Evolutionary conservation across 768 basidiomycete genomes (phyloP).

Genomic region (Suillus cothurnatus): DNA sequence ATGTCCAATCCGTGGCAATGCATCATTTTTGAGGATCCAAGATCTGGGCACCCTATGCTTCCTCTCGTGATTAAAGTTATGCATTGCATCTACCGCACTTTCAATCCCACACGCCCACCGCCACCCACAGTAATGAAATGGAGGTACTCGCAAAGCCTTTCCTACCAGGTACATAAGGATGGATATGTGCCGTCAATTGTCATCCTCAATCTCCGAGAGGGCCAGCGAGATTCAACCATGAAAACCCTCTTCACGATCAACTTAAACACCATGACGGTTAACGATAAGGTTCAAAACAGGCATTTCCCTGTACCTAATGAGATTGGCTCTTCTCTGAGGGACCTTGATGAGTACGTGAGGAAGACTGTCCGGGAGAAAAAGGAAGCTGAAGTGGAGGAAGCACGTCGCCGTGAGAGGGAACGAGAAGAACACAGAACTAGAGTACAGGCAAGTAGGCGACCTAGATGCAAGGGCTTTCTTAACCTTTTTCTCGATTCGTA

Average conservation of each 20-base stretch:
- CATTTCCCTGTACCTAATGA: conserved; percentile 7
- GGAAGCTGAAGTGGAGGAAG: conserved; percentile 1
- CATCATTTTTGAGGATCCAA: conserved; percentile 14
- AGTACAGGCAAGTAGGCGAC: conserved; percentile 3
- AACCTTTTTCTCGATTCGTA: not conserved
- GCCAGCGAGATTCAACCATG: not conserved
- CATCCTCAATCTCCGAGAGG: conserved; percentile 12
- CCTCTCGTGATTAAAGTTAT: not conserved
- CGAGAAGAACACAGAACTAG: too few species aligned
- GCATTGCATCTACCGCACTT: conserved; percentile 7
- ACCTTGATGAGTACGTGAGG: not conserved
- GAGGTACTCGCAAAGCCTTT: conserved; percentile 7
- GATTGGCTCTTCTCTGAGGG: not conserved
- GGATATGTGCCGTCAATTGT: conserved; percentile 7
- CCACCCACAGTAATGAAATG: not conserved
- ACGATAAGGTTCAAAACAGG: not conserved
- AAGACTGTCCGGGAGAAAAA: not conserved
- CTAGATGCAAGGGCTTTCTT: too few species aligned
- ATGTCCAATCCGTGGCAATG: conserved; percentile 22
- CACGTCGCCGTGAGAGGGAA: not conserved
- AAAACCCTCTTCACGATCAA: conserved; percentile 13
- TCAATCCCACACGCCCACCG: not conserved
- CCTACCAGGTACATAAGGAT: not conserved
- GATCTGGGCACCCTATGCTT: conserved; percentile 12
- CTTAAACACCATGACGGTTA: conserved; percentile 6